phyloP scores from a whole-genome alignment of 352 stramenopile species.

The Aphanomyces invadans region DNA sequence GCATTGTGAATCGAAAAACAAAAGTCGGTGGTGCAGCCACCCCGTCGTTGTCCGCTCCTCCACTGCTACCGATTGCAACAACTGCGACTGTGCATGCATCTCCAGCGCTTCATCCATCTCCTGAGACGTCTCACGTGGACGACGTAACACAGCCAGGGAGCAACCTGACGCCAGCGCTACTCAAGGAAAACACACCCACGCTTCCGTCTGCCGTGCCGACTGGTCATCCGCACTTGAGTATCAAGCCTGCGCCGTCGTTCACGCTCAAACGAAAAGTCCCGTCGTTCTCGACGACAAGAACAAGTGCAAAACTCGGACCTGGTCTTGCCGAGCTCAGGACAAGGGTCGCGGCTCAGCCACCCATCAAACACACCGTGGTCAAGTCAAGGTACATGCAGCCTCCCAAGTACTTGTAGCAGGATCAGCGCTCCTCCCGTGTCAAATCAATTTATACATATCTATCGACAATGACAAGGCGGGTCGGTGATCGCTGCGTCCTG shows the following conservation, averaged over 20 bases:
- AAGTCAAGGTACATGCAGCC: conserved; percentile 11
- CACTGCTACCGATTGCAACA: neutral
- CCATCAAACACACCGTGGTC: neutral
- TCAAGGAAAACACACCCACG: neutral
- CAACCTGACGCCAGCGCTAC: neutral
- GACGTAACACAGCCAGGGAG: no score
- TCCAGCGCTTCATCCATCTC: no score
- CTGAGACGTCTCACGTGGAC: no score
- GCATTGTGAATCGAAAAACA: conserved; percentile 4
- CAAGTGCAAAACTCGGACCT: neutral
- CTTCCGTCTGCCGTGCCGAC: no score
- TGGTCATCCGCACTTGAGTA: neutral
- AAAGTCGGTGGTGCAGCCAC: neutral
- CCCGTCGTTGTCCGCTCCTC: neutral
- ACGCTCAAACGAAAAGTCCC: neutral
- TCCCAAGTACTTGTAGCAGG: neutral
- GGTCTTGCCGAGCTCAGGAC: neutral
- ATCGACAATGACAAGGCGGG: no score
- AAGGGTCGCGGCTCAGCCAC: neutral
- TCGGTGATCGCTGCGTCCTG: no score
- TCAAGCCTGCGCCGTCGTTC: neutral
- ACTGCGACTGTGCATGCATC: no score
- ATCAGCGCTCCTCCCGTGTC: no score
- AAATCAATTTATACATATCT: no score
- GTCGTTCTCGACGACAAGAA: neutral